Evolutionary conservation across 2,329 filamentous ascomycete genomes (phyloP).

Genomic region (Hymenoscyphus fructigenus): DNA sequence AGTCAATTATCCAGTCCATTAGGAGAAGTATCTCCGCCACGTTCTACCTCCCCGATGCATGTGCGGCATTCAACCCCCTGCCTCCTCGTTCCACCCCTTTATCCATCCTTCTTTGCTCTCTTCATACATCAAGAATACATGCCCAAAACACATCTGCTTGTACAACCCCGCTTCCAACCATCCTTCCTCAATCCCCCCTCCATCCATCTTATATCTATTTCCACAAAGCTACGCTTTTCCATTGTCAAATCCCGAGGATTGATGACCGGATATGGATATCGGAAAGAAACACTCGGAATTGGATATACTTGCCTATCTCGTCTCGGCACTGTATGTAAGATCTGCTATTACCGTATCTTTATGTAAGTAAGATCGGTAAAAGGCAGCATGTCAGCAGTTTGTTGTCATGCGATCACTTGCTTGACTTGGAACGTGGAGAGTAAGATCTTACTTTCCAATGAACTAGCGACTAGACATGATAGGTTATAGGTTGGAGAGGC

Average conservation of each 20-base stretch:
- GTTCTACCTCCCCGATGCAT: too few relatives aligned
- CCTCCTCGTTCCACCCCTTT: too few relatives aligned
- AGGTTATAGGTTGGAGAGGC: too few relatives aligned
- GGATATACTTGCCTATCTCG: too few relatives aligned
- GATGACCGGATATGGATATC: background rate
- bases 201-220: background rate
- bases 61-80: too few relatives aligned
- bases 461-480: too few relatives aligned
- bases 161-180: background rate
- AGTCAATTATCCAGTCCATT: too few relatives aligned
- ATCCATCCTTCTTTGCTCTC: too few relatives aligned
- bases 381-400: background rate
- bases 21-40: too few relatives aligned
- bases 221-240: background rate
- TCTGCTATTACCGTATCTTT: background rate
- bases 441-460: too few relatives aligned
- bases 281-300: background rate
- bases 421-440: background rate
- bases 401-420: background rate
- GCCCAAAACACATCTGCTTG: too few relatives aligned
- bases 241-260: background rate
- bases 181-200: background rate
- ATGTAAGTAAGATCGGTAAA: background rate
- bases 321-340: background rate
- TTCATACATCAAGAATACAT: too few relatives aligned